Evolutionary conservation across 768 basidiomycete genomes (phyloP).

Genomic region (Mycena latifolia): DNA sequence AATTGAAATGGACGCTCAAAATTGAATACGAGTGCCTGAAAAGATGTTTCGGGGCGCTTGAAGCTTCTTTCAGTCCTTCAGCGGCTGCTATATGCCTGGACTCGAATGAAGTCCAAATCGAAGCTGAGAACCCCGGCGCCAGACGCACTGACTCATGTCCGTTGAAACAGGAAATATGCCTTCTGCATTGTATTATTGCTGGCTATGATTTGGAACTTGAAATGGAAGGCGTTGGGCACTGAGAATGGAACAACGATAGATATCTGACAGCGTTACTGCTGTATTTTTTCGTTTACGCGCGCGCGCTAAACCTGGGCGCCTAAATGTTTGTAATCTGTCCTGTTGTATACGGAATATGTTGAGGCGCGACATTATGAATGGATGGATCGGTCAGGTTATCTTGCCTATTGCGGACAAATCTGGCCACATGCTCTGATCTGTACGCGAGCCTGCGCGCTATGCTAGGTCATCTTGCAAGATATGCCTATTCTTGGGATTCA

Average conservation of each 20-base stretch:
- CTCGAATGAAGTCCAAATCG: constrained; percentile 8
- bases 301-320: constrained; percentile 9
- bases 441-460: constrained; percentile 1
- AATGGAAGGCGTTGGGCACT: constrained; percentile 8
- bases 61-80: constrained; percentile 7
- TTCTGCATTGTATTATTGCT: constrained; percentile 7
- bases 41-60: constrained; percentile 9
- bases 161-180: constrained; percentile 3
- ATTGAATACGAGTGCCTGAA: constrained; percentile 6
- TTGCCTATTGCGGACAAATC: constrained; percentile 7
- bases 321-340: constrained; percentile 5
- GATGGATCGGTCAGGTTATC: constrained; percentile 5
- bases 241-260: constrained; percentile 1
- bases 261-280: constrained; percentile 6
- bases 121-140: constrained; percentile 7
- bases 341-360: neutral
- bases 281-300: constrained; percentile 1
- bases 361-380: constrained; percentile 7
- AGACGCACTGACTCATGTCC: constrained; percentile 6
- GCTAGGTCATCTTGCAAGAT: neutral
- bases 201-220: neutral
- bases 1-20: constrained; percentile 4
- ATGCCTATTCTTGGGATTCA: constrained; percentile 8
- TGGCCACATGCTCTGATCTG: constrained; percentile 9
- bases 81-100: constrained; percentile 3